Conservation (phyloP, 768 basidiomycete species). For the Auricularia heimuer region DNA sequence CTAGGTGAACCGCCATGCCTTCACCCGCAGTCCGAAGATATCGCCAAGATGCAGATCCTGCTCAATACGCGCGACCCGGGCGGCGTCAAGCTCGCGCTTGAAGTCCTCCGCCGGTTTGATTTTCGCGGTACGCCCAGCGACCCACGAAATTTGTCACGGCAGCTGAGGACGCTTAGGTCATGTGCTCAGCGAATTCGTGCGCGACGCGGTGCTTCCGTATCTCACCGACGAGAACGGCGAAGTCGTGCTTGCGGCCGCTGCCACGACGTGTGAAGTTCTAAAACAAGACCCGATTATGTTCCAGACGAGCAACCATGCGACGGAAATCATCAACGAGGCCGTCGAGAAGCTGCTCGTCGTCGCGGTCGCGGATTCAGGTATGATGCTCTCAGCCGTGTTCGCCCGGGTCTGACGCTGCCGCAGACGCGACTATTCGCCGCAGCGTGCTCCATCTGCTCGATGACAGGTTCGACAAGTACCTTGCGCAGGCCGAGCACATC, state of each 20-base stretch:
- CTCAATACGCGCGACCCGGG: slow-evolving; percentile 12
- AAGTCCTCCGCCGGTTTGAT: slow-evolving; percentile 34
- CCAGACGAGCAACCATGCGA: slow-evolving; percentile 36
- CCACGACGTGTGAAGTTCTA: slow-evolving; percentile 34
- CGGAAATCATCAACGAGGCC: slow-evolving; percentile 37
- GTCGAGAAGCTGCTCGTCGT: slow-evolving; percentile 37
- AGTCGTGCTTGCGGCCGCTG: slow-evolving; percentile 32
- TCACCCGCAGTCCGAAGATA: slow-evolving; percentile 2
- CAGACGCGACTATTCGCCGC: slow-evolving; percentile 32
- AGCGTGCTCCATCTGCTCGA: slow-evolving; percentile 33
- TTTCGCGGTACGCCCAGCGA: slow-evolving; percentile 26
- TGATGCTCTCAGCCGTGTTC: slow-evolving; percentile 6
- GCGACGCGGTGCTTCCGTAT: slow-evolving; percentile 34
- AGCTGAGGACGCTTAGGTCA: slow-evolving; percentile 20
- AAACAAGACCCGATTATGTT: slow-evolving; percentile 35
- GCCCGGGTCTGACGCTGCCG: background rate
- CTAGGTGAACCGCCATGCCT: slow-evolving; percentile 28
- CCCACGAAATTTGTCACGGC: background rate
- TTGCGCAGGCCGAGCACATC: slow-evolving; percentile 40
- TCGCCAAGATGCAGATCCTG: background rate
- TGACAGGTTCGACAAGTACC: slow-evolving; percentile 35
- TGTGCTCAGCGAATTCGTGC: slow-evolving; percentile 38
- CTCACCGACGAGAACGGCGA: slow-evolving; percentile 35
- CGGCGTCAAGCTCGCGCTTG: slow-evolving; percentile 31
- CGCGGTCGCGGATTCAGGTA: slow-evolving; percentile 35